Conservation (phyloP, 2,329 filamentous ascomycete genomes). For the Colletotrichum neosansevieriae region DNA sequence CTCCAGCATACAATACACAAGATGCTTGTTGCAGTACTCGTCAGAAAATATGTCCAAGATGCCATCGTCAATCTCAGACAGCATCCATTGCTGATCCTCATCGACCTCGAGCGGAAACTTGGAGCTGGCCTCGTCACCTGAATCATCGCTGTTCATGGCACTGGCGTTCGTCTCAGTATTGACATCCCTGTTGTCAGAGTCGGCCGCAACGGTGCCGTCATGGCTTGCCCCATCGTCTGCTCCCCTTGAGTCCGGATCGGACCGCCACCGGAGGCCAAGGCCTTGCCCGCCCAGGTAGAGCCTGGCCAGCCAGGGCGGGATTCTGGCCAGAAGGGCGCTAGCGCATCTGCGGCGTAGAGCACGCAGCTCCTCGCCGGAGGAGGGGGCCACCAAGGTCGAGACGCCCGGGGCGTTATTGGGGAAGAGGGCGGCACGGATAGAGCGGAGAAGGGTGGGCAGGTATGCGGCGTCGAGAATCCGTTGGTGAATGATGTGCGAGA, state of each 20-base stretch:
- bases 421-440: slow-evolving; percentile 83
- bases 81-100: slow-evolving; percentile 61
- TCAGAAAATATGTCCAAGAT: slow-evolving; percentile 83
- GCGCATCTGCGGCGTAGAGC: slow-evolving; percentile 77
- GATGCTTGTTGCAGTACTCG: slow-evolving; percentile 91
- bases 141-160: slow-evolving; percentile 32
- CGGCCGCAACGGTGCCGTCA: background rate
- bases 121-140: slow-evolving; percentile 43
- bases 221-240: slow-evolving; percentile 16
- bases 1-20: slow-evolving; percentile 87
- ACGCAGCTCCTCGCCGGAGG: slow-evolving; percentile 68
- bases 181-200: slow-evolving; percentile 27
- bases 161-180: slow-evolving; percentile 44
- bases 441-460: slow-evolving; percentile 75
- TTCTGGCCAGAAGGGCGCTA: slow-evolving; percentile 64
- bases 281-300: slow-evolving; percentile 63
- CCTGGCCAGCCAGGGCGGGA: slow-evolving; percentile 61
- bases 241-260: slow-evolving; percentile 39
- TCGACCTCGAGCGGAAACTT: slow-evolving; percentile 41
- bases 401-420: slow-evolving; percentile 84
- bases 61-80: slow-evolving; percentile 70
- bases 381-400: slow-evolving; percentile 70
- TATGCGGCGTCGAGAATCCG: slow-evolving; percentile 72
- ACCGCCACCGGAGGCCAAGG: slow-evolving; percentile 45
- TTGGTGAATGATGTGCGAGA: slow-evolving; percentile 68